These are phyloP conservation scores for Xylaria scruposa DNA, from an alignment of 495 filamentous ascomycete genomes.

Conservation along the genomic window DNA sequence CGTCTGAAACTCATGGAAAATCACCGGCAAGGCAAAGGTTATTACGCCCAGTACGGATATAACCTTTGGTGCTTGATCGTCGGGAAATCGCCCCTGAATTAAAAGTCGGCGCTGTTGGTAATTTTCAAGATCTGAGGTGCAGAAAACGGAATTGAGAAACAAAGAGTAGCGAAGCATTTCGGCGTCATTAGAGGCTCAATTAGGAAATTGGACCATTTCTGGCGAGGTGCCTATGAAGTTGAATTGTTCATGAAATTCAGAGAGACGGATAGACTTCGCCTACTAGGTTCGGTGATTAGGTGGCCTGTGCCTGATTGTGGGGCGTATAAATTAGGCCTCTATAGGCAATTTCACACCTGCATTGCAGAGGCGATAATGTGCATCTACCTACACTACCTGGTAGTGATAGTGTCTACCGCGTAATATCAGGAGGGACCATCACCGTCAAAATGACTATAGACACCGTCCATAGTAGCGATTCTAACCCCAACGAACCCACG, in stretches of 20 bases:
- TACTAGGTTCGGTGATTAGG: neutral
- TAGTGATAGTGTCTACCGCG: neutral
- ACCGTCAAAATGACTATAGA: neutral
- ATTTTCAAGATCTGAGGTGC: neutral
- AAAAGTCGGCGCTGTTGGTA: neutral
- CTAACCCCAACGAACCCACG: slow-evolving; percentile 10
- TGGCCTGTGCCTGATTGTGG: slow-evolving; percentile 12
- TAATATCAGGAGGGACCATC: neutral
- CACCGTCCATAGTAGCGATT: neutral
- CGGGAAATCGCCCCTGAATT: neutral
- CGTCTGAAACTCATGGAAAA: neutral
- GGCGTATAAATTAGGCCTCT: neutral
- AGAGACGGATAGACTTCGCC: neutral
- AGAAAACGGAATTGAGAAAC: neutral
- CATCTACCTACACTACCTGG: neutral
- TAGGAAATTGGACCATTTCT: neutral
- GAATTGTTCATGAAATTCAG: neutral
- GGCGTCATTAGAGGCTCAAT: neutral
- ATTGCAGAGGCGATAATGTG: neutral
- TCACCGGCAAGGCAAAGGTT: neutral
- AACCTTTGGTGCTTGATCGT: neutral
- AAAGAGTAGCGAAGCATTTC: neutral
- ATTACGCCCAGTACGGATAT: neutral
- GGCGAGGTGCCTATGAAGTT: neutral
- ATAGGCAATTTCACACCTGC: neutral